phyloP scores from a whole-genome alignment of 371 early-diverging fungal genomes.

The Mucor velutinosus region DNA sequence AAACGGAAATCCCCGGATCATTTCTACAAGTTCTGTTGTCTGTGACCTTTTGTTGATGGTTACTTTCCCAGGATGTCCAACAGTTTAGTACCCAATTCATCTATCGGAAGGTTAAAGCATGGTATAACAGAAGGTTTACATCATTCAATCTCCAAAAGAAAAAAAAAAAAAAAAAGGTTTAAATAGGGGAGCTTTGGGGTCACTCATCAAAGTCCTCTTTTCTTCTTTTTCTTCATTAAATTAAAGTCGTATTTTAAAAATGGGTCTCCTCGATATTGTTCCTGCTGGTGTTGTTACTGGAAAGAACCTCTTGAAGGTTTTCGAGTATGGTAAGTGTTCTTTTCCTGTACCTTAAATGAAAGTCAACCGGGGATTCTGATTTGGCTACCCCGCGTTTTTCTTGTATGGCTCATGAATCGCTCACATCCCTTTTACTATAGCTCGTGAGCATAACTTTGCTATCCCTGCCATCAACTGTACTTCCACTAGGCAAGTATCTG shows the following conservation, averaged over 20 bases:
- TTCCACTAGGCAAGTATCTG: conserved; percentile 63
- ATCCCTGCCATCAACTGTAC: conserved; percentile 96
- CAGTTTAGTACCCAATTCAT: neutral
- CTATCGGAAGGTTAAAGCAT: conserved; percentile 1
- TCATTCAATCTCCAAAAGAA: neutral
- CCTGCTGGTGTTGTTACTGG: conserved; percentile 91
- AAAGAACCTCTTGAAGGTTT: conserved; percentile 84
- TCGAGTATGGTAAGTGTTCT: conserved; percentile 62
- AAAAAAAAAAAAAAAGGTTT: neutral
- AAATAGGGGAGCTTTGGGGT: neutral
- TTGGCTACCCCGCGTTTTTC: neutral
- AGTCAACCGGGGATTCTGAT: neutral
- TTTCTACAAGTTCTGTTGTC: neutral
- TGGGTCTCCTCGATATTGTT: conserved; percentile 82
- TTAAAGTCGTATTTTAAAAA: conserved; percentile 26
- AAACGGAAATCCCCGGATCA: conserved; percentile 20
- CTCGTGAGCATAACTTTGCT: conserved; percentile 81
- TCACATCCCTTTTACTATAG: conserved; percentile 24
- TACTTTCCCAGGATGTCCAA: conserved; percentile 17
- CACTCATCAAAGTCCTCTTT: conserved; percentile 1
- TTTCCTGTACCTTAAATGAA: neutral
- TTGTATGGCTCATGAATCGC: neutral
- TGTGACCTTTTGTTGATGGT: conserved; percentile 1
- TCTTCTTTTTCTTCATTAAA: conserved; percentile 3
- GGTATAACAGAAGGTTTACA: conserved; percentile 1